These are phyloP conservation scores for Zygotorulaspora chibaensis DNA, from an alignment of 805 yeast species.

Conservation along the genomic window DNA sequence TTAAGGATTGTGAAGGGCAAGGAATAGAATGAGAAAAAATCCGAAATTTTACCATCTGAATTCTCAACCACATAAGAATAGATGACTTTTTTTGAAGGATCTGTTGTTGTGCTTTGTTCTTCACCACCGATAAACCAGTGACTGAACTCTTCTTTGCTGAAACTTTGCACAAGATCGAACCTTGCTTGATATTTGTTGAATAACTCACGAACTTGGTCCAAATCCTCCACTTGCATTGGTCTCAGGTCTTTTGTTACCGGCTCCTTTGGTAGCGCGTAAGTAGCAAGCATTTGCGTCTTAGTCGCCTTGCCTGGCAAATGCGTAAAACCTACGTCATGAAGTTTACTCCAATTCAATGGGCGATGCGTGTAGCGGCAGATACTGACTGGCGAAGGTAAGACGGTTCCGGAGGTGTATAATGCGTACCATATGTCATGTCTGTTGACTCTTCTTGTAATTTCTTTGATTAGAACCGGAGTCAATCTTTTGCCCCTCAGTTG, in stretches of 20 bases:
- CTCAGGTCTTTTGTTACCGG: conserved; percentile 51
- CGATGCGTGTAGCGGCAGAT: conserved; percentile 90
- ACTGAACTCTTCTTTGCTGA: conserved; percentile 51
- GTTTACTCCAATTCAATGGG: conserved; percentile 86
- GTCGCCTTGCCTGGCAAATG: conserved; percentile 71
- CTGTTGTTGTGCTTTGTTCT: conserved; percentile 19
- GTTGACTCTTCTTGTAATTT: conserved; percentile 90
- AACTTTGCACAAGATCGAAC: conserved; percentile 69
- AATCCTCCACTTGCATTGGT: conserved; percentile 52
- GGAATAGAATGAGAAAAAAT: conserved; percentile 84
- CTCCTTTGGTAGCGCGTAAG: conserved; percentile 53
- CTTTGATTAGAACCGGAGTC: conserved; percentile 91
- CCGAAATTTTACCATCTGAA: conserved; percentile 60
- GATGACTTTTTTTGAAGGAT: conserved; percentile 45
- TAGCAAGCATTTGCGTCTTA: conserved; percentile 64
- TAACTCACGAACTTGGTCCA: conserved; percentile 57
- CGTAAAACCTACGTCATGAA: conserved; percentile 86
- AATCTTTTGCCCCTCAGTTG: conserved; percentile 88
- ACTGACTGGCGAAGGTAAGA: conserved; percentile 88
- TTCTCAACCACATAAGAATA: conserved; percentile 72
- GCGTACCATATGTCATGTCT: conserved; percentile 89
- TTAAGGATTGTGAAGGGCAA: conserved; percentile 81
- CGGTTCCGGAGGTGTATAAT: conserved; percentile 85
- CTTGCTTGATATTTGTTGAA: conserved; percentile 59
- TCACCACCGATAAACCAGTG: conserved; percentile 77